phyloP scores from a whole-genome alignment of 1,284 basidiomycete genomes.

The Ustilago tritici region DNA sequence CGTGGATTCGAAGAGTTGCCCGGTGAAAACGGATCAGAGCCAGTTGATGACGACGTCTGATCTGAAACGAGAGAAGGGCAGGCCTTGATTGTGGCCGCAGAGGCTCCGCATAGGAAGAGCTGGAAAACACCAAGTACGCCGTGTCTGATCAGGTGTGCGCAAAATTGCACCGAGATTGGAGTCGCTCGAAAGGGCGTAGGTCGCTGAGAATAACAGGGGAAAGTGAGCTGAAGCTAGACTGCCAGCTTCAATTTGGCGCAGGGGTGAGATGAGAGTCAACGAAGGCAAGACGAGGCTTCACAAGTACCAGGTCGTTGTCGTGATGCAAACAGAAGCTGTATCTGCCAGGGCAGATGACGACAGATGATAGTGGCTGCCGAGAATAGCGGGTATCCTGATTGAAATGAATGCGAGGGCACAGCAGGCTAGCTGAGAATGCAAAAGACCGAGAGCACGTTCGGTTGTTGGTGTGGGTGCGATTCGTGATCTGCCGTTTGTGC shows the following conservation, averaged over 20 bases:
- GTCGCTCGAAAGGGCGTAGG: neutral
- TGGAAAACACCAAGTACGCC: neutral
- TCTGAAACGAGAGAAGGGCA: neutral
- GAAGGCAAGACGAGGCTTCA: neutral
- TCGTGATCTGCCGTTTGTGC: neutral
- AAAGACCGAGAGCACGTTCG: neutral
- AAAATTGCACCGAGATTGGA: slow-evolving; percentile 16
- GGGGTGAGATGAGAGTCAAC: neutral
- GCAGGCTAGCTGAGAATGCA: neutral
- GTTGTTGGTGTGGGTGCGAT: slow-evolving; percentile 1
- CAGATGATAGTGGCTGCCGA: slow-evolving; percentile 1
- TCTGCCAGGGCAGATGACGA: neutral
- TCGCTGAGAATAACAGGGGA: neutral
- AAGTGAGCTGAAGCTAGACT: neutral
- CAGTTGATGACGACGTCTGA: neutral
- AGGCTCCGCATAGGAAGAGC: slow-evolving; percentile 1
- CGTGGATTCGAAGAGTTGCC: neutral
- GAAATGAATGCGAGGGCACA: slow-evolving; percentile 7
- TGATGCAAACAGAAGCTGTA: neutral
- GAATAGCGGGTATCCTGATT: slow-evolving; percentile 2
- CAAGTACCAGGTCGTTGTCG: neutral
- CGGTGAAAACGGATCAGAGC: neutral
- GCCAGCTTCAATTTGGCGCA: neutral
- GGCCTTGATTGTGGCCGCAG: neutral
- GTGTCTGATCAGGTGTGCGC: slow-evolving; percentile 9